Conservation (phyloP, 306 rosid genomes). For the Cajanus cajan region DNA sequence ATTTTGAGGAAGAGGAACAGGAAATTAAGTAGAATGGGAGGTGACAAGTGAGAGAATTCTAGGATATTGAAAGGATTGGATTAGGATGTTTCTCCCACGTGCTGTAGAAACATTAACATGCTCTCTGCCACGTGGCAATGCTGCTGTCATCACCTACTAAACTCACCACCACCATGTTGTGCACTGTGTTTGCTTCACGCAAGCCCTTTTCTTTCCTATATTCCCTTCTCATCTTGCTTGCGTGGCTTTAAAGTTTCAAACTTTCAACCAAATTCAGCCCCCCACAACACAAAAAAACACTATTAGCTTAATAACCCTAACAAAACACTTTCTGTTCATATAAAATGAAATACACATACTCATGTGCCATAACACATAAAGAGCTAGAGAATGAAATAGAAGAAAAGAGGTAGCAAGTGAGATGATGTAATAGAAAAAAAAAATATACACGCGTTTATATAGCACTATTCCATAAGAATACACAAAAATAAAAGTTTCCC, state of each 20-base stretch:
- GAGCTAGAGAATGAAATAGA: too few relatives aligned
- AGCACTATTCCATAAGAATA: background rate
- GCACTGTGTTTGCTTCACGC: slow-evolving; percentile 89
- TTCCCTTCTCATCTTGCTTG: slow-evolving; percentile 30
- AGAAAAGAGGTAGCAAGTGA: too few relatives aligned
- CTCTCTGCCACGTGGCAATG: slow-evolving; percentile 45
- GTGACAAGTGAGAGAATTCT: slow-evolving; percentile 36
- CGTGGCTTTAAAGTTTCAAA: slow-evolving; percentile 69
- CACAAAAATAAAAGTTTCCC: background rate
- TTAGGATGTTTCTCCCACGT: slow-evolving; percentile 57
- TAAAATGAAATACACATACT: too few relatives aligned
- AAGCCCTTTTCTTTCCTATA: slow-evolving; percentile 38
- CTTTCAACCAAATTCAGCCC: slow-evolving; percentile 37
- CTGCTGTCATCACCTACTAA: slow-evolving; percentile 44
- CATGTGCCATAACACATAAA: too few relatives aligned
- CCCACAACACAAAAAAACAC: background rate
- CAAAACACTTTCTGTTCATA: background rate
- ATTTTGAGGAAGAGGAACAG: slow-evolving; percentile 22
- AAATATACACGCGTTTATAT: too few relatives aligned
- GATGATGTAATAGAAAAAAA: background rate
- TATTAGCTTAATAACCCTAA: background rate
- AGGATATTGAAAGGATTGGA: background rate
- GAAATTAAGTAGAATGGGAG: slow-evolving; percentile 21
- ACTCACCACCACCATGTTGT: background rate
- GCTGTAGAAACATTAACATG: background rate